Percentiles rank a stretch among this genome's conserved stretches.
Evolutionary conservation across 2,329 filamentous ascomycete species (phyloP).

Genomic region (Trichophyton rubrum): DNA sequence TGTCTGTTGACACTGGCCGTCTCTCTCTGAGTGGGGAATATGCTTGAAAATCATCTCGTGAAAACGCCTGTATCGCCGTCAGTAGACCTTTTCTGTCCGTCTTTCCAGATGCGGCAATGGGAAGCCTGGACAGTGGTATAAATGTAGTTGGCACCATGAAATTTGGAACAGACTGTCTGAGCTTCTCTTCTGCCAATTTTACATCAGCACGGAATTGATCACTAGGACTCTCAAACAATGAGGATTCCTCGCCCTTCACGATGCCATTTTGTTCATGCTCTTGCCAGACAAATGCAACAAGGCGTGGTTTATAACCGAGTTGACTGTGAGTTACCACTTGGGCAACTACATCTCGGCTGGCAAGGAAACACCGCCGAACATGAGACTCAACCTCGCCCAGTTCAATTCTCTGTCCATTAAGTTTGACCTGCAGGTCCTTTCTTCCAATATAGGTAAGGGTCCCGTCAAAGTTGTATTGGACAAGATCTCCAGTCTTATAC

Average conservation of each 20-base stretch:
- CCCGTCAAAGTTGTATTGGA: conserved; percentile 14
- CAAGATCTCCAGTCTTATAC: conserved; percentile 18
- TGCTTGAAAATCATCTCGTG: neutral
- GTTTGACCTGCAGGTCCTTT: conserved; percentile 54
- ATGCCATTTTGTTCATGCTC: neutral
- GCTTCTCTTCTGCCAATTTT: neutral
- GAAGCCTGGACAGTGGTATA: conserved; percentile 11
- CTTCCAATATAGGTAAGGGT: conserved; percentile 14
- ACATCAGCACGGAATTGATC: neutral
- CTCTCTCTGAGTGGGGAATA: neutral
- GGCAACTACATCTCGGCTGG: neutral
- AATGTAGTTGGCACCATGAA: conserved; percentile 9
- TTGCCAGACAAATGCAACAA: conserved; percentile 12
- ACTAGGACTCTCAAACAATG: neutral
- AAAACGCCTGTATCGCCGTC: conserved; percentile 13
- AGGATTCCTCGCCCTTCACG: neutral
- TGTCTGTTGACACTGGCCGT: conserved; percentile 3
- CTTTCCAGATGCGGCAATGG: conserved; percentile 27
- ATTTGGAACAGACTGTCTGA: conserved; percentile 16
- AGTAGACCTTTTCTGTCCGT: conserved; percentile 21
- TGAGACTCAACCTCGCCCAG: conserved; percentile 74
- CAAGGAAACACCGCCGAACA: conserved; percentile 22
- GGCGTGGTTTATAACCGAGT: neutral
- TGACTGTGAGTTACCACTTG: conserved; percentile 6
- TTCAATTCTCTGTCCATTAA: conserved; percentile 71